phyloP scores from a whole-genome alignment of 73 alveolate species.

The Stentor coeruleus region DNA sequence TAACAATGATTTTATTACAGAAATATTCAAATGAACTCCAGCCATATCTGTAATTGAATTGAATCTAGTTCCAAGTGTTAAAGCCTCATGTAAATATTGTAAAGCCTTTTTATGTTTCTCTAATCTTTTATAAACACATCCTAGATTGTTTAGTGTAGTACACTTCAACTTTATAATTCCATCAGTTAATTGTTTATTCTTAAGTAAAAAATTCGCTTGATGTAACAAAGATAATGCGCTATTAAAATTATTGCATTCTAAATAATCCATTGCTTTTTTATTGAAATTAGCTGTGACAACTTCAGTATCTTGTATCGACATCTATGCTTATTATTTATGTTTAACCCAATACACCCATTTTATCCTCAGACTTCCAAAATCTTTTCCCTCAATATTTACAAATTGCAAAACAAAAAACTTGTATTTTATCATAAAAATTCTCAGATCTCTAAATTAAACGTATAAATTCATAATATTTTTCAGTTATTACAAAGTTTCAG shows the following conservation, averaged over 20 bases:
- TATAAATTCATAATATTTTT: too few species aligned
- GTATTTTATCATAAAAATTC: too few species aligned
- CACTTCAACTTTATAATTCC: background rate
- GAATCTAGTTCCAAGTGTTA: background rate
- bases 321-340: too few species aligned
- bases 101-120: background rate
- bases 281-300: too few species aligned
- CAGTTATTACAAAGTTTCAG: too few species aligned
- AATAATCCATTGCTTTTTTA: background rate
- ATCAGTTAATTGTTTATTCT: background rate
- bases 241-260: background rate
- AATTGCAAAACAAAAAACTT: too few species aligned
- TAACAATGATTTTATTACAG: conserved; percentile 67
- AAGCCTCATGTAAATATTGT: background rate
- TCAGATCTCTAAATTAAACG: too few species aligned
- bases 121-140: background rate
- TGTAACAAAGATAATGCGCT: background rate
- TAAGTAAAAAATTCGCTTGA: background rate
- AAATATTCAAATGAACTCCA: conserved; percentile 78
- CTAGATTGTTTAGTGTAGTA: conserved; percentile 8
- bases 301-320: too few species aligned
- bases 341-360: too few species aligned
- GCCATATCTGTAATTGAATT: conserved; percentile 28
- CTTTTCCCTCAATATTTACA: background rate
- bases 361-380: background rate